A percentile compares a stretch with the other conserved stretches of the same genome.
These are phyloP conservation scores for Cicer bijugum DNA, from an alignment of 306 rosid genomes.

Conservation along the genomic window DNA sequence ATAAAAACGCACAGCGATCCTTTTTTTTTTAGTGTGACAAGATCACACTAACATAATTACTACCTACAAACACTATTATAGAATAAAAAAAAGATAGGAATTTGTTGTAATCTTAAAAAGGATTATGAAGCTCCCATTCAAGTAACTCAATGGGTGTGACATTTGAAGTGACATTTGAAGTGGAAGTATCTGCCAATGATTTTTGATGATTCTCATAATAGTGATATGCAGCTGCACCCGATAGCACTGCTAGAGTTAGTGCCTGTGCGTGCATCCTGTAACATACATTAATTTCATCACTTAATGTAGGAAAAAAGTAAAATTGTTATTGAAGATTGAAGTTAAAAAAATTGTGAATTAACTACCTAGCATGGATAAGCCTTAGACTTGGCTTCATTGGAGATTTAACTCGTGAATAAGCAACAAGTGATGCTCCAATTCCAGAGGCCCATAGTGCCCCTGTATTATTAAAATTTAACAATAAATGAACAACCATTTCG, in stretches of 20 bases:
- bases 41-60: not conserved
- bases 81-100: not conserved
- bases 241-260: conserved; percentile 74
- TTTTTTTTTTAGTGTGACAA: not conserved
- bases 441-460: conserved; percentile 83
- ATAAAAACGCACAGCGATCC: not conserved
- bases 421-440: conserved; percentile 69
- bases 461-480: conserved; percentile 31
- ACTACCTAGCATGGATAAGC: conserved; percentile 86
- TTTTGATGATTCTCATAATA: conserved; percentile 57
- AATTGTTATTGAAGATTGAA: not conserved
- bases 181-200: conserved; percentile 16
- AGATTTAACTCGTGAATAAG: conserved; percentile 55
- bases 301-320: not conserved
- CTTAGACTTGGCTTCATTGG: conserved; percentile 80
- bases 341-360: not conserved
- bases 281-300: not conserved
- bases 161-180: conserved; percentile 33
- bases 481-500: not conserved
- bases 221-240: conserved; percentile 79
- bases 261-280: conserved; percentile 90
- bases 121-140: conserved; percentile 38
- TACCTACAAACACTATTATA: not conserved
- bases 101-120: conserved; percentile 17
- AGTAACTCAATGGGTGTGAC: not conserved